phyloP scores from a whole-genome alignment of 2,329 filamentous ascomycete species.

The Penicillium sp. region DNA sequence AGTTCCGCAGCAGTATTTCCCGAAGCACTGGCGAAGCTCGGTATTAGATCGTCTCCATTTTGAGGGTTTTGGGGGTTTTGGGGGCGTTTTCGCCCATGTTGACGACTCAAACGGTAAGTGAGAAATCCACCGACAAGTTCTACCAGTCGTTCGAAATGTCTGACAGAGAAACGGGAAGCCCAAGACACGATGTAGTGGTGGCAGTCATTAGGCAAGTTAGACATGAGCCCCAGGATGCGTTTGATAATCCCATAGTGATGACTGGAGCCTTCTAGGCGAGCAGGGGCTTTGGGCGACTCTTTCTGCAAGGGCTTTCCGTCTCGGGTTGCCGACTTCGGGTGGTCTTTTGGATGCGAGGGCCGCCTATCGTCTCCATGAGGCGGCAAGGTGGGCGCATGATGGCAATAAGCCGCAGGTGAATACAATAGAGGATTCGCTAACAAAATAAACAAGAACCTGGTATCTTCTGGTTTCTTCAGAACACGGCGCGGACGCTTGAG shows the following conservation, averaged over 20 bases:
- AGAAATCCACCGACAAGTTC: constrained; percentile 77
- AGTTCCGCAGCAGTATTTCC: constrained; percentile 66
- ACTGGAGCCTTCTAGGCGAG: constrained; percentile 50
- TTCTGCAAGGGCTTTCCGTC: constrained; percentile 19
- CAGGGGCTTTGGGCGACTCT: constrained; percentile 22
- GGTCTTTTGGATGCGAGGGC: constrained; percentile 31
- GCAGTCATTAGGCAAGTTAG: constrained; percentile 71
- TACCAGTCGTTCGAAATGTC: constrained; percentile 69
- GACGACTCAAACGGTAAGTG: constrained; percentile 72
- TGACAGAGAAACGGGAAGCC: constrained; percentile 69
- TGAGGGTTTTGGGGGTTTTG: constrained; percentile 59
- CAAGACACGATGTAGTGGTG: constrained; percentile 76
- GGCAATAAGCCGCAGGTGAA: constrained; percentile 35
- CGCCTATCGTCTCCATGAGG: constrained; percentile 27
- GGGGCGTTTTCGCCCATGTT: constrained; percentile 66
- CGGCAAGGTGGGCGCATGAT: constrained; percentile 16
- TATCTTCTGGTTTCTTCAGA: constrained; percentile 66
- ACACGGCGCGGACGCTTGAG: constrained; percentile 75
- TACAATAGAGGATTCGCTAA: constrained; percentile 76
- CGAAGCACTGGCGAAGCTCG: constrained; percentile 67
- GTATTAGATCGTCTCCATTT: constrained; percentile 59
- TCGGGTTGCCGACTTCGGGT: constrained; percentile 18
- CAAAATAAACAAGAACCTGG: constrained; percentile 75
- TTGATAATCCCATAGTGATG: constrained; percentile 84
- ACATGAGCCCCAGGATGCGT: constrained; percentile 74